phyloP scores from a whole-genome alignment of 1,284 basidiomycete species.

The Xerocomus cyaneibrunnescens region DNA sequence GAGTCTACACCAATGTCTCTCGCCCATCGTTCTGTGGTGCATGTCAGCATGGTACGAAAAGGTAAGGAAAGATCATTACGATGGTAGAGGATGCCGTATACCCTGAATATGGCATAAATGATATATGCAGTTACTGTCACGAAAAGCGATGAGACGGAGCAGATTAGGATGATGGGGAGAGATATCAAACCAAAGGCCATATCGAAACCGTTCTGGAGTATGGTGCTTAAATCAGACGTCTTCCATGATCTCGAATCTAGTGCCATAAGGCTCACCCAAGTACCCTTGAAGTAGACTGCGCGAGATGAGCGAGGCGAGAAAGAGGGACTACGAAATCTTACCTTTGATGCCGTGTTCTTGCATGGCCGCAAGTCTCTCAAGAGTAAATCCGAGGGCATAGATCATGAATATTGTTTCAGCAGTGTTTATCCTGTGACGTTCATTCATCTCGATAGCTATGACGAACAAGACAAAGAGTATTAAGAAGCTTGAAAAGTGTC shows the following conservation, averaged over 20 bases:
- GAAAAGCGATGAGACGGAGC: constrained; percentile 16
- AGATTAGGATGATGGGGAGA: not conserved
- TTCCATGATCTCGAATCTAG: constrained; percentile 7
- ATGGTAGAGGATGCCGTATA: constrained; percentile 65
- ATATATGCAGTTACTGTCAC: constrained; percentile 68
- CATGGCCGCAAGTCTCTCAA: constrained; percentile 92
- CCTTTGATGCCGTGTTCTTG: constrained; percentile 91
- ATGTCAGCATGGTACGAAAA: constrained; percentile 7
- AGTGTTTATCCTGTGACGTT: constrained; percentile 58
- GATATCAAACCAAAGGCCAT: constrained; percentile 68
- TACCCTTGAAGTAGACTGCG: constrained; percentile 77
- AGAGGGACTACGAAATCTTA: constrained; percentile 20
- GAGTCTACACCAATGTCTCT: constrained; percentile 66
- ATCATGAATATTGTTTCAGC: constrained; percentile 77
- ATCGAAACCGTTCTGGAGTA: constrained; percentile 82
- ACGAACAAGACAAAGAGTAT: constrained; percentile 83
- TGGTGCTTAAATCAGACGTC: constrained; percentile 21
- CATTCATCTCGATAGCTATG: constrained; percentile 74
- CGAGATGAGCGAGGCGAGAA: constrained; percentile 28
- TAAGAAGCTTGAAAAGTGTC: constrained; percentile 61
- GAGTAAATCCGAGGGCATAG: constrained; percentile 83
- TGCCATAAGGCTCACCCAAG: constrained; percentile 56
- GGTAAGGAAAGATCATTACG: constrained; percentile 38
- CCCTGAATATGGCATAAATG: constrained; percentile 69
- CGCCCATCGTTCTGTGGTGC: constrained; percentile 54